Conservation (phyloP, 139 green algal genomes). For the Desmodesmus armatus region DNA sequence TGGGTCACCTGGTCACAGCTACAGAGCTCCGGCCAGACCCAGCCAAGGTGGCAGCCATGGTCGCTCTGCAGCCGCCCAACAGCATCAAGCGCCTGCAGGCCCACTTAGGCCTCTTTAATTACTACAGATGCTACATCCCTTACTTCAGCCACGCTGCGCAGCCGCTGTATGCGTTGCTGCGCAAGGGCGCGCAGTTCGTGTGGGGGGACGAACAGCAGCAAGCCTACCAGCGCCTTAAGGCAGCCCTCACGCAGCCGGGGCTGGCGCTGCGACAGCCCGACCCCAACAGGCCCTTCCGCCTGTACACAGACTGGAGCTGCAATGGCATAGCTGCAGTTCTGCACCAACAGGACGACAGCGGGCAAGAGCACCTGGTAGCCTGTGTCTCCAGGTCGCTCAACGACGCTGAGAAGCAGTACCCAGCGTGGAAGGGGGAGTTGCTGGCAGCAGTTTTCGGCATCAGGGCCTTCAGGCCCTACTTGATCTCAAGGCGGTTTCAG, state of each 20-base stretch:
- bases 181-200: constrained; percentile 20
- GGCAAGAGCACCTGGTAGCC: too few relatives aligned
- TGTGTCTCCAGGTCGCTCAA: too few relatives aligned
- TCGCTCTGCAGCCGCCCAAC: constrained; percentile 34
- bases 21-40: constrained; percentile 35
- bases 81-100: constrained; percentile 39
- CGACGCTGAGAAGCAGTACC: constrained; percentile 21
- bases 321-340: constrained; percentile 52
- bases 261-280: background rate
- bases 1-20: constrained; percentile 50
- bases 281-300: background rate
- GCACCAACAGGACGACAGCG: too few relatives aligned
- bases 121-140: constrained; percentile 51
- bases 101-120: constrained; percentile 51
- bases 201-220: constrained; percentile 26
- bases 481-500: background rate
- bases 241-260: background rate
- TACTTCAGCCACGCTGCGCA: constrained; percentile 33
- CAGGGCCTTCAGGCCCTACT: background rate
- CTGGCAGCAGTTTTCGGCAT: constrained; percentile 24
- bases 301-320: constrained; percentile 36
- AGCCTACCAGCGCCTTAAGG: constrained; percentile 34
- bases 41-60: constrained; percentile 54
- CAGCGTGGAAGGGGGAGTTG: background rate
- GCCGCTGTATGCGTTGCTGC: constrained; percentile 49